Percentiles rank a stretch among this genome's conserved stretches.
Conservation (phyloP, 2,329 filamentous ascomycete genomes). For the Colletotrichum brevisporum region DNA sequence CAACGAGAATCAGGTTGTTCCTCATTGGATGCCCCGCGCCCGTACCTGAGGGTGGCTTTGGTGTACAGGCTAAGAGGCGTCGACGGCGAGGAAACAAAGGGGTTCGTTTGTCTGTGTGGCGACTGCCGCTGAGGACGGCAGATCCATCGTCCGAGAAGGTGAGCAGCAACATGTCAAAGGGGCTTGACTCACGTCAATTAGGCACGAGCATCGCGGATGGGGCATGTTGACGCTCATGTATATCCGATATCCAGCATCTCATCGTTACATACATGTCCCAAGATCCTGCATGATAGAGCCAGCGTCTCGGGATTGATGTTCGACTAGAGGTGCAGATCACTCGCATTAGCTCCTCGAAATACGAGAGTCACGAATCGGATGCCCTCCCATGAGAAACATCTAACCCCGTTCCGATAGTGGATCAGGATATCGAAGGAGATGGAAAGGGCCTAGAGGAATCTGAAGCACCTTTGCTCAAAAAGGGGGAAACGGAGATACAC, state of each 20-base stretch:
- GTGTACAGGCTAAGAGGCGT: conserved; percentile 1
- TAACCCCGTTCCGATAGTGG: conserved; percentile 11
- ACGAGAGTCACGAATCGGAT: conserved; percentile 3
- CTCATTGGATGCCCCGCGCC: conserved; percentile 10
- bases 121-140: background rate
- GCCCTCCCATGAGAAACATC: background rate
- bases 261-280: background rate
- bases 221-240: background rate
- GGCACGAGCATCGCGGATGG: background rate
- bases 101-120: conserved; percentile 32
- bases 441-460: background rate
- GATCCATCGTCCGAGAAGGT: background rate
- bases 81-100: conserved; percentile 26
- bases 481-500: conserved; percentile 7
- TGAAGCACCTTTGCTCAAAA: conserved; percentile 9
- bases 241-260: conserved; percentile 17
- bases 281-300: background rate
- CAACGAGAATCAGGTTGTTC: conserved; percentile 1
- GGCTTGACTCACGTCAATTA: background rate
- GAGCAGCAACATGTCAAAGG: background rate
- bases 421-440: background rate
- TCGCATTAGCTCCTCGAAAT: background rate
- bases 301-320: background rate
- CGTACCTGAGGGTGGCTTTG: background rate
- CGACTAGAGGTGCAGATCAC: conserved; percentile 2